These are phyloP conservation scores for Pyrenula aspistea DNA, from an alignment of 495 filamentous ascomycete genomes.

Conservation along the genomic window DNA sequence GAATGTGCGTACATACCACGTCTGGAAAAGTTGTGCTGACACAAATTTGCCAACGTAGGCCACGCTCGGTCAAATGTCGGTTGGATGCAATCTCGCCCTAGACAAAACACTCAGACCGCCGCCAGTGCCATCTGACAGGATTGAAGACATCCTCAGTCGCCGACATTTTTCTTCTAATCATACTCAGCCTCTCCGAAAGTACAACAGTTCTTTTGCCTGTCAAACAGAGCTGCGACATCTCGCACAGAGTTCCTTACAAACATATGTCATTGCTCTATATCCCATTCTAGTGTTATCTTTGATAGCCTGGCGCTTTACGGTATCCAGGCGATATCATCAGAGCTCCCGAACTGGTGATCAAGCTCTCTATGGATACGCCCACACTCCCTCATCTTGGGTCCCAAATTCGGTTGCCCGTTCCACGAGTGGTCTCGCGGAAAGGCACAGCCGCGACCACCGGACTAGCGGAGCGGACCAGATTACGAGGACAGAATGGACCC, in stretches of 20 bases:
- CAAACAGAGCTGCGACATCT: neutral
- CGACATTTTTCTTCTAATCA: neutral
- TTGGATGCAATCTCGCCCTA: neutral
- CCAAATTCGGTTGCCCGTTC: neutral
- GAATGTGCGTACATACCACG: neutral
- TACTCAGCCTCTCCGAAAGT: neutral
- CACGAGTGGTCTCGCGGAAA: neutral
- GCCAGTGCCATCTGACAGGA: neutral
- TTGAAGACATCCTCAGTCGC: neutral
- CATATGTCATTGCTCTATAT: neutral
- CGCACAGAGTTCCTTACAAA: neutral
- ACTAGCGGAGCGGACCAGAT: neutral
- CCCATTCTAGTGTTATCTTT: neutral
- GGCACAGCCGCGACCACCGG: conserved; percentile 4
- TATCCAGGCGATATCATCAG: neutral
- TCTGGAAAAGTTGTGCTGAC: neutral
- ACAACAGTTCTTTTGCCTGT: neutral
- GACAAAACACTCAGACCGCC: neutral
- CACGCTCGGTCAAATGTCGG: neutral
- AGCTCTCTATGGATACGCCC: neutral
- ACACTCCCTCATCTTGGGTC: neutral
- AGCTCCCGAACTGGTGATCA: neutral
- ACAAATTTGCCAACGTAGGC: neutral
- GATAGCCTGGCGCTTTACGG: neutral
- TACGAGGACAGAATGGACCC: neutral